These are phyloP conservation scores for Ploettnerulaceae sp. DNA, from an alignment of 2,329 filamentous ascomycete genomes.

Conservation along the genomic window DNA sequence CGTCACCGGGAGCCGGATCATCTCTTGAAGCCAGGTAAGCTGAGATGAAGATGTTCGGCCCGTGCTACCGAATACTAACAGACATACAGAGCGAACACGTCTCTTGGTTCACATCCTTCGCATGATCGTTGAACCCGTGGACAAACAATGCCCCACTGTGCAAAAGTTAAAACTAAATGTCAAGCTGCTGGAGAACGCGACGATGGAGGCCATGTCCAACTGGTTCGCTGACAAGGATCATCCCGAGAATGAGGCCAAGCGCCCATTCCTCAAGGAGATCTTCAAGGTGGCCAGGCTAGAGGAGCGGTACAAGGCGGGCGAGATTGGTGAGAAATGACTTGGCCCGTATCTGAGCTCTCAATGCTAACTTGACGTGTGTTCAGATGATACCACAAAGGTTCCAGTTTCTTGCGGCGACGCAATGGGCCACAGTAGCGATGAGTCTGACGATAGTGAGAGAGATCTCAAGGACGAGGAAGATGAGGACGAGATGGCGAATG, in stretches of 20 bases:
- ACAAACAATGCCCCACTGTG: constrained; percentile 41
- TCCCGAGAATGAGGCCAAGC: constrained; percentile 50
- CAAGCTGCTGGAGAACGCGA: constrained; percentile 53
- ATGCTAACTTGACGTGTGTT: background rate
- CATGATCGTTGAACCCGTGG: constrained; percentile 41
- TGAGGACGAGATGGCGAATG: constrained; percentile 15
- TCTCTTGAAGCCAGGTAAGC: constrained; percentile 59
- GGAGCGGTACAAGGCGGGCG: constrained; percentile 50
- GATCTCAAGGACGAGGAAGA: constrained; percentile 24
- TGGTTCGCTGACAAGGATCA: constrained; percentile 55
- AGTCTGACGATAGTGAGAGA: constrained; percentile 22
- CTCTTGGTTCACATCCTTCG: constrained; percentile 57
- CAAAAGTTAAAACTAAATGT: constrained; percentile 45
- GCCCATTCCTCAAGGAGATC: constrained; percentile 52
- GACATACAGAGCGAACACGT: constrained; percentile 49
- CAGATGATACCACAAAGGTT: constrained; percentile 20
- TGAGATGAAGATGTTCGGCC: background rate
- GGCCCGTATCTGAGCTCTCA: background rate
- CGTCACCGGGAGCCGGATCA: constrained; percentile 72
- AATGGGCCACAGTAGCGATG: constrained; percentile 15
- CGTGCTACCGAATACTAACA: background rate
- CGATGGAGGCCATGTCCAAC: constrained; percentile 51
- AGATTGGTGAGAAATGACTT: constrained; percentile 46
- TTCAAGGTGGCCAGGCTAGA: constrained; percentile 56
- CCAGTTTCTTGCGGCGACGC: constrained; percentile 24